phyloP scores from a whole-genome alignment of 1,139 yeast genomes.

The Suhomyces anneliseae region DNA sequence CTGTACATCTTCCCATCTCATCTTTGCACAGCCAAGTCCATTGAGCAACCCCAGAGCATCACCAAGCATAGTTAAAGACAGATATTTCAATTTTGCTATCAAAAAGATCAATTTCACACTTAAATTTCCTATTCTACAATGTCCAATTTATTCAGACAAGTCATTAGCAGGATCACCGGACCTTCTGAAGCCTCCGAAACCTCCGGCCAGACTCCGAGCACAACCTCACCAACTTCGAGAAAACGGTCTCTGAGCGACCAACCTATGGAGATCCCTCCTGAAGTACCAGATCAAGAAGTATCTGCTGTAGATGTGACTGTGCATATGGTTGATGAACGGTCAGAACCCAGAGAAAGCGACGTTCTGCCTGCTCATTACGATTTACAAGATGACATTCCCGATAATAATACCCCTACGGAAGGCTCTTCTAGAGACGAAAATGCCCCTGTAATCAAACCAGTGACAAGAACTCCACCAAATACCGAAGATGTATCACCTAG shows the following conservation, averaged over 20 bases:
- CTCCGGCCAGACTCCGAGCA: background rate
- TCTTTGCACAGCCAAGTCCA: too few species aligned
- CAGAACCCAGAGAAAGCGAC: background rate
- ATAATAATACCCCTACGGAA: background rate
- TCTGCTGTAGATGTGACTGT: constrained; percentile 8
- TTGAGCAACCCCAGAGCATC: too few species aligned
- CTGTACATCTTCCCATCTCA: too few species aligned
- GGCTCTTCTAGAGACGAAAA: background rate
- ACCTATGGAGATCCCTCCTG: constrained; percentile 1
- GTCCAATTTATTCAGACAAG: too few species aligned
- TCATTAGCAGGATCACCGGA: too few species aligned
- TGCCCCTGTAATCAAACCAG: background rate
- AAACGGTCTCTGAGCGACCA: constrained; percentile 1
- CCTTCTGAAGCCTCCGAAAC: background rate
- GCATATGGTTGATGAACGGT: constrained; percentile 2
- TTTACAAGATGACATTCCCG: background rate
- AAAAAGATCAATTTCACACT: too few species aligned
- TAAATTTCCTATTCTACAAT: too few species aligned
- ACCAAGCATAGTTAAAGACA: too few species aligned
- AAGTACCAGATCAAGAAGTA: constrained; percentile 4
- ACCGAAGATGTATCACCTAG: background rate
- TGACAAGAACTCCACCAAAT: background rate
- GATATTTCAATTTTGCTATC: too few species aligned
- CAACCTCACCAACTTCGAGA: background rate
- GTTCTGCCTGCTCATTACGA: background rate